Conservation (phyloP, 1,139 yeast genomes). For the Magnusiomyces suaveolens region DNA sequence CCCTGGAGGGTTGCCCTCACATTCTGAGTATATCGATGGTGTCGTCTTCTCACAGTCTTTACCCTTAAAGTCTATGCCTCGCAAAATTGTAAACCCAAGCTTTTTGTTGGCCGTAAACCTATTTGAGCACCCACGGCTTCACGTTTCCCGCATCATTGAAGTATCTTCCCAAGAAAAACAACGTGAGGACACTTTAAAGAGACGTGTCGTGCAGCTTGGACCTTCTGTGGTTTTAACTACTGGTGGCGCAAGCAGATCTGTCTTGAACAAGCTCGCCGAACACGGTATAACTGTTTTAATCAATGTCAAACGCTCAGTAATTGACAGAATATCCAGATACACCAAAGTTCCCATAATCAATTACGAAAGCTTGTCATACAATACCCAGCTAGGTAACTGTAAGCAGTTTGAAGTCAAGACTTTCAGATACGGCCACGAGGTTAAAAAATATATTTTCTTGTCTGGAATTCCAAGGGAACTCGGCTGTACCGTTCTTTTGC, state of each 20-base stretch:
- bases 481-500: constrained; percentile 73
- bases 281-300: constrained; percentile 72
- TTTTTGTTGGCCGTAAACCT: constrained; percentile 84
- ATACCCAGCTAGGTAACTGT: constrained; percentile 65
- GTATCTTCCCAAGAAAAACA: constrained; percentile 84
- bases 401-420: constrained; percentile 60
- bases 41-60: constrained; percentile 74
- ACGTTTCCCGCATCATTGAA: constrained; percentile 70
- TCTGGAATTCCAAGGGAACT: constrained; percentile 64
- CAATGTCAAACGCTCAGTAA: constrained; percentile 72
- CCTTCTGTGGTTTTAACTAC: constrained; percentile 79
- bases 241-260: constrained; percentile 75
- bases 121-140: constrained; percentile 67
- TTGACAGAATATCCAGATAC: constrained; percentile 68
- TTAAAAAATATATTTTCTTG: constrained; percentile 67
- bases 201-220: constrained; percentile 61
- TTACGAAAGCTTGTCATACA: constrained; percentile 50
- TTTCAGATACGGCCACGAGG: constrained; percentile 42
- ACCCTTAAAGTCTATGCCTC: constrained; percentile 75
- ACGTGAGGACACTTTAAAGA: constrained; percentile 70
- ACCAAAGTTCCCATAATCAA: constrained; percentile 76
- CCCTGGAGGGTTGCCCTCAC: constrained; percentile 55
- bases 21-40: constrained; percentile 64
- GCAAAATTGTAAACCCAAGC: constrained; percentile 52
- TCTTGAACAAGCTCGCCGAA: constrained; percentile 61